Evolutionary conservation across 2,329 filamentous ascomycete species (phyloP).

Genomic region (Colletotrichum sp.): DNA sequence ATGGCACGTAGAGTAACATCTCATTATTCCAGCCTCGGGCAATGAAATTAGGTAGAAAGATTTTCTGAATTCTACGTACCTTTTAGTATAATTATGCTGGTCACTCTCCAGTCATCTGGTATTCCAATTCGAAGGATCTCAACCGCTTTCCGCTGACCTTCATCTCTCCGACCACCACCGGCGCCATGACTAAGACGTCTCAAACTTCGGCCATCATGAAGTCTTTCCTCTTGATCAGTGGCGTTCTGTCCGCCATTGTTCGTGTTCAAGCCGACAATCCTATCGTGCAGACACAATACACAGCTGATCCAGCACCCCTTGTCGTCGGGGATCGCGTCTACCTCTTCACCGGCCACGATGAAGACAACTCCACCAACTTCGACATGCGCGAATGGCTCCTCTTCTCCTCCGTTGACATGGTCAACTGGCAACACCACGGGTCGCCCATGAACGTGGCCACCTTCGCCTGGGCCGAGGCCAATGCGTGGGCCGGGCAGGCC

Average conservation of each 20-base stretch:
- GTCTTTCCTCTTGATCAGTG: neutral
- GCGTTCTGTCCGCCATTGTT: neutral
- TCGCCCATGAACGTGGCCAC: constrained; percentile 27
- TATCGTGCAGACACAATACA: neutral
- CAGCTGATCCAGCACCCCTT: constrained; percentile 29
- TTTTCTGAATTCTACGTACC: neutral
- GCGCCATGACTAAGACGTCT: neutral
- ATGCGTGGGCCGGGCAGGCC: constrained; percentile 39
- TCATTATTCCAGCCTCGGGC: neutral
- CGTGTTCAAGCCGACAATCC: neutral
- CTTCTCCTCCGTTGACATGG: constrained; percentile 37
- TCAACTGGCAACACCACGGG: constrained; percentile 37
- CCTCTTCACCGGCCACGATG: constrained; percentile 36
- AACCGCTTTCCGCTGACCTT: neutral
- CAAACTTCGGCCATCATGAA: neutral
- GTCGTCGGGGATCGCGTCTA: constrained; percentile 32
- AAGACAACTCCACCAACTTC: constrained; percentile 28
- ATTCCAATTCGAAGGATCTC: neutral
- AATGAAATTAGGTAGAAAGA: neutral
- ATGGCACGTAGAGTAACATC: neutral
- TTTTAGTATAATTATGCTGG: neutral
- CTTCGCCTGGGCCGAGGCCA: constrained; percentile 36
- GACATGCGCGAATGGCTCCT: constrained; percentile 37
- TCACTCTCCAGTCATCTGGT: neutral
- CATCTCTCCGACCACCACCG: neutral